phyloP scores from a whole-genome alignment of 2,329 filamentous ascomycete species.

The Cadophora sp. region DNA sequence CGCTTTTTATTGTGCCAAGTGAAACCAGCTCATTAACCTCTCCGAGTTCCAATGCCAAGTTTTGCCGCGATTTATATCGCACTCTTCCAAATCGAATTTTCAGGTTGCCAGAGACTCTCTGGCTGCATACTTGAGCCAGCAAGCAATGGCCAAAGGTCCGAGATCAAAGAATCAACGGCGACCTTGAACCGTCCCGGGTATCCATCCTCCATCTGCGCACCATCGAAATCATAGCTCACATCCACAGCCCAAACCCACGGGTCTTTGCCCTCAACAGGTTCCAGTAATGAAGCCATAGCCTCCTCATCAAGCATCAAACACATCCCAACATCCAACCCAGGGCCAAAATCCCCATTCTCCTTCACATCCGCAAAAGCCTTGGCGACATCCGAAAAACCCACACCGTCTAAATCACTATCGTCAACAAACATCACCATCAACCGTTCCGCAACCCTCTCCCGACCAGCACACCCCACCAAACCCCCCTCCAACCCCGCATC shows the following conservation, averaged over 20 bases:
- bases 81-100: conserved; percentile 15
- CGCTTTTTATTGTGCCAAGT: conserved; percentile 8
- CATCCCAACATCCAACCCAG: conserved; percentile 18
- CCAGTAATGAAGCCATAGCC: conserved; percentile 12
- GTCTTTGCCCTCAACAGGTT: conserved; percentile 15
- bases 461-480: conserved; percentile 13
- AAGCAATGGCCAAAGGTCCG: conserved; percentile 19
- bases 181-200: conserved; percentile 18
- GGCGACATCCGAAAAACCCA: conserved; percentile 10
- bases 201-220: conserved; percentile 4
- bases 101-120: conserved; percentile 10
- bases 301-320: conserved; percentile 14
- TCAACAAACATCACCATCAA: conserved; percentile 15
- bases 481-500: conserved; percentile 9
- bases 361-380: conserved; percentile 9
- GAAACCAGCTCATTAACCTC: conserved; percentile 8
- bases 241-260: conserved; percentile 23
- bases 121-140: conserved; percentile 3
- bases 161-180: conserved; percentile 9
- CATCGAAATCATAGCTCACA: conserved; percentile 12
- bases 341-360: conserved; percentile 13
- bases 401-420: conserved; percentile 9
- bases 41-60: conserved; percentile 7
- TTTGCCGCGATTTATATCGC: conserved; percentile 7
- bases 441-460: conserved; percentile 12